A percentile compares a stretch with the other conserved stretches of the same genome.
Evolutionary conservation across 1,284 basidiomycete species (phyloP).

Genomic region (Ustilago trichophora): DNA sequence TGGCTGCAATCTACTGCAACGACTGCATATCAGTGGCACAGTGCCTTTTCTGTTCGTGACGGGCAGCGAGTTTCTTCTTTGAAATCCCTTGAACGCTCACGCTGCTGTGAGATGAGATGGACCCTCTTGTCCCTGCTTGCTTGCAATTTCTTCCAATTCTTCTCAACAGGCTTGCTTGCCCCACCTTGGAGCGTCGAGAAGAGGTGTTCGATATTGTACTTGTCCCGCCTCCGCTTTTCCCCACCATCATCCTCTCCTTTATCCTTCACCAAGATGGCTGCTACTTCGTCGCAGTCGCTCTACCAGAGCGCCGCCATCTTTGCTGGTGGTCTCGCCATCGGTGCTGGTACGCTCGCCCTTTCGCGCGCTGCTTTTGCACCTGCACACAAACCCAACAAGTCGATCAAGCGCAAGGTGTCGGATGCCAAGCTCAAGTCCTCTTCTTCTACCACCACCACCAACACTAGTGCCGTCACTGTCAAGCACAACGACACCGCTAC

Average conservation of each 20-base stretch:
- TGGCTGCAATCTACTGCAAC: too few species aligned
- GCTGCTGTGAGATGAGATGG: too few species aligned
- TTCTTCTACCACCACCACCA: constrained; percentile 1
- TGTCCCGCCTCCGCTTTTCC: neutral
- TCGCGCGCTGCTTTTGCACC: constrained; percentile 54
- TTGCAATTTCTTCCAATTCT: too few species aligned
- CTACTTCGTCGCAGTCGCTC: constrained; percentile 47
- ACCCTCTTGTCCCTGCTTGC: too few species aligned
- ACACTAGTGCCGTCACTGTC: constrained; percentile 26
- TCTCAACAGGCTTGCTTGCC: too few species aligned
- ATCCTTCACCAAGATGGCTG: constrained; percentile 39
- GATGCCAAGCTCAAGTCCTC: constrained; percentile 38
- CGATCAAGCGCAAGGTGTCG: constrained; percentile 53
- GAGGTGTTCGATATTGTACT: neutral
- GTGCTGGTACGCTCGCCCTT: constrained; percentile 58
- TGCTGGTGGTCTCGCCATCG: constrained; percentile 61
- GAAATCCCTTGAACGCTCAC: too few species aligned
- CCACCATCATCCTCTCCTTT: constrained; percentile 1
- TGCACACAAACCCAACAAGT: constrained; percentile 54
- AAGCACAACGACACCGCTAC: too few species aligned
- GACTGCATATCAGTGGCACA: too few species aligned
- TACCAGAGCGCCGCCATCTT: constrained; percentile 59
- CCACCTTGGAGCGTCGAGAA: too few species aligned
- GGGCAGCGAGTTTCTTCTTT: too few species aligned
- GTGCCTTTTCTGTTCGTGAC: too few species aligned